A percentile compares a stretch with the other conserved stretches of the same genome.
phyloP scores from a whole-genome alignment of 208 protist species.

The Acanthamoeba royreba region DNA sequence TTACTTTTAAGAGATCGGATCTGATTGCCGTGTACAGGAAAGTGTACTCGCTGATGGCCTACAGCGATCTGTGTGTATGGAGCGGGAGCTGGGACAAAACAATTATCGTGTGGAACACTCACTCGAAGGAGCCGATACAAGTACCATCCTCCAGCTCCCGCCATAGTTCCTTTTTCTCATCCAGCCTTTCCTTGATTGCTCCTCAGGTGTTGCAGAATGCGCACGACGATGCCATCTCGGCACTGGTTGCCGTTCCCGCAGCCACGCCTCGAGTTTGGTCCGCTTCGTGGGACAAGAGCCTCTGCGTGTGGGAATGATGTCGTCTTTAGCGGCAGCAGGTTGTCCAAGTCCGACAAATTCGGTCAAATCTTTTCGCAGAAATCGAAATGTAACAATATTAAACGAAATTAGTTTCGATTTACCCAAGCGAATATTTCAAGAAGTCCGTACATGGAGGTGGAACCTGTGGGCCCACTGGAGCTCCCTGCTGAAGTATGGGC shows the following conservation, averaged over 20 bases:
- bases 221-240: neutral
- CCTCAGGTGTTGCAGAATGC: neutral
- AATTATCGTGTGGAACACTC: constrained; percentile 10
- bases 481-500: too few species aligned
- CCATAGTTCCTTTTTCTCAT: neutral
- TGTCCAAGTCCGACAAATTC: too few species aligned
- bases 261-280: neutral
- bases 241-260: neutral
- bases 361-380: too few species aligned
- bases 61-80: neutral
- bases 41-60: neutral
- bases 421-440: too few species aligned
- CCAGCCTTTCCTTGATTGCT: neutral
- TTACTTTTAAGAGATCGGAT: neutral
- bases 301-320: neutral
- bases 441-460: too few species aligned
- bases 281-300: neutral
- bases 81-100: constrained; percentile 23
- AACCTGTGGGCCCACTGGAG: too few species aligned
- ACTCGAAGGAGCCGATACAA: neutral
- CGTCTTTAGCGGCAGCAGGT: too few species aligned
- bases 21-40: neutral
- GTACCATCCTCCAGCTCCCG: neutral
- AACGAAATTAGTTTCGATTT: too few species aligned
- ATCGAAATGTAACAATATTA: too few species aligned